Evolutionary conservation across 2,329 filamentous ascomycete species (phyloP), one percentile per base, ranked within the genome.

Genomic region (Dothistroma septosporum): DNA sequence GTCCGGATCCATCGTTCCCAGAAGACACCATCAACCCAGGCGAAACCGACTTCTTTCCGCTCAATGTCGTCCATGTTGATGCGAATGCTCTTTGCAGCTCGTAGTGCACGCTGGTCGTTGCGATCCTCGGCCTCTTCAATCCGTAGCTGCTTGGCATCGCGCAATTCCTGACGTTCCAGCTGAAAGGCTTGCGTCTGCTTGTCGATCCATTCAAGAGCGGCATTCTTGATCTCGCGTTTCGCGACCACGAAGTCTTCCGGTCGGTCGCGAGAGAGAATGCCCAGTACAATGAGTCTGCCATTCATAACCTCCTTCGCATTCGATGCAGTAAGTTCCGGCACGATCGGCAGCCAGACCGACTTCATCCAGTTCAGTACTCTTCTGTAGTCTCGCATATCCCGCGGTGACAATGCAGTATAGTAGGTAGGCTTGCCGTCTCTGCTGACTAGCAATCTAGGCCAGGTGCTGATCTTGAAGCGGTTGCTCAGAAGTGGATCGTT

Each of bases 171-270:
- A 60, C 93, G 84, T 77, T 97, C 93, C 16, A 95, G 85, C 74
- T 96, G 91, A 81, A 96, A 97, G 44, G 91, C 83, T 68, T 93
- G 87, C 19, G 91, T 89, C 76, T 97, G 91, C 78, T 95, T 94
- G 75, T 97, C 93, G 85, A 97, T 96, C 92, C 94, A 99, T 75
- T 97, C 94, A 62, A 92, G 84, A 9, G 94, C 94, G 1, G 94
- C 94, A 67, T 89, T 93, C 83, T 97, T 97, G 78, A 99, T 87
- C 77, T 99, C 95, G 35, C 89, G 87, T 74, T 90, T 89, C 28
- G 90, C 89, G 59, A 83, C 82, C 55, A 85, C 79, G 74, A 96
- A 96, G 37, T 91, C 87, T 60, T 93, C 90, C 41, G 87, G 81
- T 62, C 92, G 86, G 37, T 91, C 87, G 55, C 92, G 85, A 72